Evolutionary conservation across 306 rosid genomes (phyloP), one percentile per base, ranked within the genome.

Genomic region (Castanea crenata): DNA sequence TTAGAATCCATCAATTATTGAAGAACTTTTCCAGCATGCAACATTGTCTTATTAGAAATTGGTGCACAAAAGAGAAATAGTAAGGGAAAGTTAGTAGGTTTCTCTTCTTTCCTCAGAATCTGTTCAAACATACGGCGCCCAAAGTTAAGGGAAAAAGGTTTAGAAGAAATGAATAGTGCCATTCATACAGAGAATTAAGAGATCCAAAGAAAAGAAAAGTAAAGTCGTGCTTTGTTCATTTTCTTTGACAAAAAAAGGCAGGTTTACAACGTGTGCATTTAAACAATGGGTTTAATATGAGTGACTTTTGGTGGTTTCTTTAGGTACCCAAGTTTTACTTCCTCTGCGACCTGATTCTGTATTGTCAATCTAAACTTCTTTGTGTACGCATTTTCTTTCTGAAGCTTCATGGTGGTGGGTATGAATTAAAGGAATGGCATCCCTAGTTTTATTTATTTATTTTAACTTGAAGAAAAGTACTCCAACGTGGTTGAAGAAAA

Each of bases 61-160:
- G 20, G 55, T 14, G 49, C 67, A 32, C 18, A 21, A 23, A 18
- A 46, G 4, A 3, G 31, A 20, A 74, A 71, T 74, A 41, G 34
- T n/a, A 13, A 49, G 54, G 51, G 14, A 52, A 69, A 31, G 51
- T 41, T 34, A 2, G 46, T 76, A 41, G 73, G 61, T 82, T 52
- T 31, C 19, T 63, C 57, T 81, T 82, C 87, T 41, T 41, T 49
- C 16, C 54, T 49, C 16, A 49, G 16, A 10, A 3, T 49, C 14
- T 63, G 63, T 81, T 80, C 87, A 87, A 82, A 80, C 73, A 57
- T 72, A 46, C 82, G 80, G 86, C 83, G 82, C 83, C 71, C 63
- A 76, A 73, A 65, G 76, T 46, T 75, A 79, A 46, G 14, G 51
- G 41, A 67, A 4, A 15, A 59, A 21, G 25, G n/a, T 54, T 10